Conservation (phyloP, 148 eudicot genomes). For the Oxyria digyna region DNA sequence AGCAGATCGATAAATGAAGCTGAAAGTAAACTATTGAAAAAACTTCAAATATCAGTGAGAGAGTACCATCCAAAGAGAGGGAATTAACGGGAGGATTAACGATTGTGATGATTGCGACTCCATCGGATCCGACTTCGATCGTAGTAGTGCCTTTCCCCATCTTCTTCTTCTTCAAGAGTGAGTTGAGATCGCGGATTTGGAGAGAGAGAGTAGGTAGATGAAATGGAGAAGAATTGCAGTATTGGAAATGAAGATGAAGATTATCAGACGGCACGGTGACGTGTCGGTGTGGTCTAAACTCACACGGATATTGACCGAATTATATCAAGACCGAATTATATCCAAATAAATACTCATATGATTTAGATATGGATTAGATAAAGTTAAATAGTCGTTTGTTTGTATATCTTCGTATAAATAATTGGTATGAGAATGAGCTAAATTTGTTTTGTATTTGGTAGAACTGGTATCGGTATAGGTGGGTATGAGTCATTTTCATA, state of each 20-base stretch:
- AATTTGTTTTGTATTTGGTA: too few species aligned
- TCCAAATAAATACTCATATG: too few species aligned
- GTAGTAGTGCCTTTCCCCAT: conserved; percentile 14
- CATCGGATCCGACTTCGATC: conserved; percentile 38
- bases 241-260: not conserved
- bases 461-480: too few species aligned
- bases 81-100: conserved; percentile 42
- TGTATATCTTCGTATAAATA: too few species aligned
- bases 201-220: not conserved
- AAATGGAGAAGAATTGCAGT: not conserved
- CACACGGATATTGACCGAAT: not conserved
- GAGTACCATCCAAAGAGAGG: conserved; percentile 30
- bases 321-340: too few species aligned
- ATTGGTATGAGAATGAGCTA: too few species aligned
- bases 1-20: not conserved
- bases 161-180: not conserved
- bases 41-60: not conserved
- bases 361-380: too few species aligned
- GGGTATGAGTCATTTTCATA: too few species aligned
- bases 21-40: not conserved
- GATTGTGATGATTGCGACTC: conserved; percentile 36
- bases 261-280: conserved; percentile 1
- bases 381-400: too few species aligned
- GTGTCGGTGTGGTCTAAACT: not conserved
- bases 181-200: not conserved